Evolutionary conservation across 345 rosid genomes (phyloP), one percentile per base, ranked within the genome.

Genomic region (Citrus glauca): DNA sequence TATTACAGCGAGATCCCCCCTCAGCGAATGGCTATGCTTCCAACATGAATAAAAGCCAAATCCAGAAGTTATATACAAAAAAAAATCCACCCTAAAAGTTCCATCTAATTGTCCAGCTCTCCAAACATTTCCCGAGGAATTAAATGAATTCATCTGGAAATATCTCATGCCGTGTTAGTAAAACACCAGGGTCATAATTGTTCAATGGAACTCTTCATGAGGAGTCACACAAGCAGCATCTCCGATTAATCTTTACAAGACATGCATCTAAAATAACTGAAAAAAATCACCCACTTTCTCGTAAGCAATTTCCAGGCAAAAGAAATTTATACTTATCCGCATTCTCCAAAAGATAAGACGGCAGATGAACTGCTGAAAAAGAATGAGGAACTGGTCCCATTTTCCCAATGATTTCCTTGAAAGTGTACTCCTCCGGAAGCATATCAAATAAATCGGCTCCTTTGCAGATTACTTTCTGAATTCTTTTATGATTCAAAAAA

Each of bases 331-430:
- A 90, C 74, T 84, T 71, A 8, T 88, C 90, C 0, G 93, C 88
- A 59, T 88, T 88, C 73, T 90, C 91, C 74, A 90, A 72, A 73
- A 90, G 87, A 81, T 88, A 86, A 1, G 93, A 79, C 37, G 93
- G 93, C 25, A 90, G 88, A 77, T 90, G 91, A 78, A 90, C 93
- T 7, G 87, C 93, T 1, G 93, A 90, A 81, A 77, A 88, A 3
- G 93, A 90, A 82, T 88, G 91, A 6, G 91, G 93, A 68, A 90
- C 81, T 13, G 93, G 88, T 60, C 93, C 93, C 93, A 90, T 86
- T 80, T 90, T 90, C 64, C 90, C 91, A 25, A 90, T 90, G 65
- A 90, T 86, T 76, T 84, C 90, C 83, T 79, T 85, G 80, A 90
- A 90, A 3, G 93, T 86, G 84, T 90, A 81, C 81, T 90, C 93